Conservation (phyloP, 2,329 filamentous ascomycete genomes). For the Verticillium klebahnii region DNA sequence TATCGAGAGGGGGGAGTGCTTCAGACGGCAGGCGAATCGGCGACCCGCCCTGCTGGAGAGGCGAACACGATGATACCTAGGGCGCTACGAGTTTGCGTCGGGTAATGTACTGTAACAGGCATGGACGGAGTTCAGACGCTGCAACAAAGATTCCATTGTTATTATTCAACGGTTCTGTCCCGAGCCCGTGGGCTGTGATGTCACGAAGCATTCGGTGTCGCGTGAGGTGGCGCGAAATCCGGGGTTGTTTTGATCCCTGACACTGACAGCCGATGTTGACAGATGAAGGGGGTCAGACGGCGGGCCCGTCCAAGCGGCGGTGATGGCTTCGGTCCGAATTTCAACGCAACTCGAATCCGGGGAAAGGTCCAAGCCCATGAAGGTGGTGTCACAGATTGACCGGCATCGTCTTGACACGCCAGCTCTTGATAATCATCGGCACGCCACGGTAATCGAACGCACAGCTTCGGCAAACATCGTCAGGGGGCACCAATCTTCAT, state of each 20-base stretch:
- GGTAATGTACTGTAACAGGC: neutral
- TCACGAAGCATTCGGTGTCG: neutral
- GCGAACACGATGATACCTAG: neutral
- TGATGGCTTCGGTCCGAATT: neutral
- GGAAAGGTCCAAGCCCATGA: neutral
- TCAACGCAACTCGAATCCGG: neutral
- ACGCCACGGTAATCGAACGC: neutral
- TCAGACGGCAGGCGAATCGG: neutral
- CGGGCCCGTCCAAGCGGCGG: neutral
- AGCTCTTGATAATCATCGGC: neutral
- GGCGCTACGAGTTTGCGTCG: neutral
- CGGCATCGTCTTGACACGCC: neutral
- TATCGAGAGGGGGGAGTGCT: neutral
- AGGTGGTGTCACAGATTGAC: neutral
- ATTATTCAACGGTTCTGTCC: neutral
- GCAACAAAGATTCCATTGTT: neutral
- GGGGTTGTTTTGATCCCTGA: neutral
- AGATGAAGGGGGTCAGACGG: neutral
- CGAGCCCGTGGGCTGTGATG: neutral
- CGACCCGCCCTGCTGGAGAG: neutral
- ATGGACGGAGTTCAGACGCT: slow-evolving; percentile 1
- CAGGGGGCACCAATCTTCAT: neutral
- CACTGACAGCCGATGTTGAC: neutral
- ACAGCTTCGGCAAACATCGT: neutral
- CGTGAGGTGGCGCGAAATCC: neutral